These are phyloP conservation scores for Tetracentron sinense DNA, from an alignment of 164 flowering plant genomes.

Conservation along the genomic window DNA sequence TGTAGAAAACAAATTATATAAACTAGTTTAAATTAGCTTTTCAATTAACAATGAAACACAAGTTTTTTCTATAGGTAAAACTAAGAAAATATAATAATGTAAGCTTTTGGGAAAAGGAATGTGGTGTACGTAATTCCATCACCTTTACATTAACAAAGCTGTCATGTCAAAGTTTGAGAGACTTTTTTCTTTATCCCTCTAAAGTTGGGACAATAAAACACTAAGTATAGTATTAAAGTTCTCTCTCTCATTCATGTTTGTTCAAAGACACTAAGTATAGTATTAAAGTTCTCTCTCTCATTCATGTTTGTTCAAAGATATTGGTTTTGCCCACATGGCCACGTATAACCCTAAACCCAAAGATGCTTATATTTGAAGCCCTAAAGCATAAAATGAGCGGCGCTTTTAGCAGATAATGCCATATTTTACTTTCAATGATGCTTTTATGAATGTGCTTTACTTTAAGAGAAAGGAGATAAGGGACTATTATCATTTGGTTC, in stretches of 20 bases:
- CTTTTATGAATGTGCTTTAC: constrained; percentile 47
- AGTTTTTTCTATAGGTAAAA: no score
- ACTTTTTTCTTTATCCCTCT: constrained; percentile 46
- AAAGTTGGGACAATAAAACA: constrained; percentile 31
- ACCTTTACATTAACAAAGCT: constrained; percentile 70
- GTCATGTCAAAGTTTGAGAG: constrained; percentile 68
- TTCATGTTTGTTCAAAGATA: constrained; percentile 4
- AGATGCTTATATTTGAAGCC: constrained; percentile 59
- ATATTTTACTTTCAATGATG: constrained; percentile 54
- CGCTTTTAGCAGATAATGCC: constrained; percentile 88
- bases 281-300: constrained; percentile 7
- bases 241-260: constrained; percentile 9
- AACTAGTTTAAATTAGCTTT: neutral
- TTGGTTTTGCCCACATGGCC: constrained; percentile 71
- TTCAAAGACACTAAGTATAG: no score
- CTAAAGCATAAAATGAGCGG: constrained; percentile 51
- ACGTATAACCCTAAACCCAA: constrained; percentile 33
- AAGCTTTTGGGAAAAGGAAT: constrained; percentile 65
- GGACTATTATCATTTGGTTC: constrained; percentile 22
- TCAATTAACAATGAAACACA: no score
- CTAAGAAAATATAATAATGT: neutral
- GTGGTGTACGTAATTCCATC: constrained; percentile 66
- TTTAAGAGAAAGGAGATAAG: constrained; percentile 32
- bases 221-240: constrained; percentile 11
- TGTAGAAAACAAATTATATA: no score